A percentile compares a stretch with the other conserved stretches of the same genome.
phyloP scores from a whole-genome alignment of 768 basidiomycete species.

The Trametopsis cervina region DNA sequence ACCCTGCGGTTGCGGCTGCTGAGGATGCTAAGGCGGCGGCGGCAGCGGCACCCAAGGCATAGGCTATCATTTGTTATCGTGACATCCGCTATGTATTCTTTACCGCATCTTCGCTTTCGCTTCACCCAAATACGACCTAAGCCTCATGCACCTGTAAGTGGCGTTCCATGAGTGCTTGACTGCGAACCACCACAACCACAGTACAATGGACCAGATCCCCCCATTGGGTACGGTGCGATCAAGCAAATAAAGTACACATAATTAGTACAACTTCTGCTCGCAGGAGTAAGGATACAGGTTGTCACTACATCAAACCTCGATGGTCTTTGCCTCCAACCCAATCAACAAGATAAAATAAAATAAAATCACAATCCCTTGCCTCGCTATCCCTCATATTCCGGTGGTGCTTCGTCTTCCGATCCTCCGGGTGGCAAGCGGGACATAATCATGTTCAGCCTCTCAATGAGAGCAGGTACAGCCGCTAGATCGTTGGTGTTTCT shows the following conservation, averaged over 20 bases:
- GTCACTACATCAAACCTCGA: not conserved
- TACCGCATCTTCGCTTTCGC: constrained; percentile 13
- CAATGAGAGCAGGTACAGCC: no score
- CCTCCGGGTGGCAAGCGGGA: not conserved
- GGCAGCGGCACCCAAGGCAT: constrained; percentile 47
- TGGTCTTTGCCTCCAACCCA: not conserved
- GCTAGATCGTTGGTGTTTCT: no score
- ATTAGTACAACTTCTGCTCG: not conserved
- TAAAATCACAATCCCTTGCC: not conserved
- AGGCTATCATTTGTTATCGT: constrained; percentile 15
- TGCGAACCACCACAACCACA: no score
- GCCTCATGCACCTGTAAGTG: no score
- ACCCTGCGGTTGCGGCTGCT: constrained; percentile 90
- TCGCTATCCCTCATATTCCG: not conserved
- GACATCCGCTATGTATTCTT: constrained; percentile 15
- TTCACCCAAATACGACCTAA: constrained; percentile 5
- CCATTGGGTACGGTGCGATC: not conserved
- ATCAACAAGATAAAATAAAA: not conserved
- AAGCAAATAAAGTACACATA: not conserved
- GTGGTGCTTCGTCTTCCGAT: not conserved
- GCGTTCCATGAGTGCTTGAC: no score
- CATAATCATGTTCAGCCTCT: no score
- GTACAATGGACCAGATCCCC: not conserved
- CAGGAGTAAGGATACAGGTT: not conserved
- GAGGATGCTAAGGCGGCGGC: constrained; percentile 72